Percentiles rank a stretch among this genome's conserved stretches.
These are phyloP conservation scores for Diospyros lotus DNA, from an alignment of 148 eudicot species.

Conservation along the genomic window DNA sequence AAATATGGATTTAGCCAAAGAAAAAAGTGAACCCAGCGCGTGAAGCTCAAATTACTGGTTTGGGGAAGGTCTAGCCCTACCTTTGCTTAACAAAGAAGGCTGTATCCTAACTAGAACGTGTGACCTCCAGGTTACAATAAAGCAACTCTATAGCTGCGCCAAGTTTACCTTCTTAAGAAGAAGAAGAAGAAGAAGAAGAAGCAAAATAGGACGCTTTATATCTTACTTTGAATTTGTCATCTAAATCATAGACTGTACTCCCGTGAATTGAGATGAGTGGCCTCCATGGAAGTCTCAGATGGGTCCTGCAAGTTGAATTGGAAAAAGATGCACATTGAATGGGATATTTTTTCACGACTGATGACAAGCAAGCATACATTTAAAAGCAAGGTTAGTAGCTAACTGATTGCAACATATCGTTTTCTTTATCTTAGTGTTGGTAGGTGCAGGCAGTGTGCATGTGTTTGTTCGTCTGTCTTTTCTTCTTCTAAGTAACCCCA, in stretches of 20 bases:
- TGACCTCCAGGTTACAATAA: too few relatives aligned
- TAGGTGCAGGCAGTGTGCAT: neutral
- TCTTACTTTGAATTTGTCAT: conserved; percentile 55
- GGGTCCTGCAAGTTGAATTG: conserved; percentile 53
- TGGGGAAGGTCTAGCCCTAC: too few relatives aligned
- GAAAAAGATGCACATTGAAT: neutral
- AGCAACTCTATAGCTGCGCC: too few relatives aligned
- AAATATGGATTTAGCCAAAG: too few relatives aligned
- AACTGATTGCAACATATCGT: neutral
- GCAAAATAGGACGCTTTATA: neutral
- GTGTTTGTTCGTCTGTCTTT: neutral
- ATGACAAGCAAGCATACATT: neutral
- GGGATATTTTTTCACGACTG: neutral
- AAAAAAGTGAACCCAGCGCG: too few relatives aligned
- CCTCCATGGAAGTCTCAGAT: conserved; percentile 91
- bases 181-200: too few relatives aligned
- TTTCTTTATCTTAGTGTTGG: too few relatives aligned
- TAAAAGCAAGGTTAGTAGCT: neutral
- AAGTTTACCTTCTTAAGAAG: too few relatives aligned
- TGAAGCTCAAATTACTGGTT: too few relatives aligned
- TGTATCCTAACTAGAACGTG: too few relatives aligned
- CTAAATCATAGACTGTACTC: conserved; percentile 60
- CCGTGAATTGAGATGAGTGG: conserved; percentile 81
- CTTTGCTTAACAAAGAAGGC: too few relatives aligned
- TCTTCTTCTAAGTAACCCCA: neutral